Evolutionary conservation across 2,329 filamentous ascomycete genomes (phyloP).

Genomic region (Fusarium heterosporum): DNA sequence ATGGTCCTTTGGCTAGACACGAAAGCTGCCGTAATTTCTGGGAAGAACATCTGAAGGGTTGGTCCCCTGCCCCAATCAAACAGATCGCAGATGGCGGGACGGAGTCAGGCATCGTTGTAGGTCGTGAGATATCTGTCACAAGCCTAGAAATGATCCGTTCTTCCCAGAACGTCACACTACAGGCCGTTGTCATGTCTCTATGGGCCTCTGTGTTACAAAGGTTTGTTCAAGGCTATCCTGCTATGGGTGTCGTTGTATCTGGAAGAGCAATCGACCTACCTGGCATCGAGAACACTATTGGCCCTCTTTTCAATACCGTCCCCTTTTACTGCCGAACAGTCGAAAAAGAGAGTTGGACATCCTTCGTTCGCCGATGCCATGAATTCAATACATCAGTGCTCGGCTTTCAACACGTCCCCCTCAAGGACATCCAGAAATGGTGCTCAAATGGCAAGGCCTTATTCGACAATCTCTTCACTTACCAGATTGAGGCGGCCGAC

Average conservation of each 20-base stretch:
- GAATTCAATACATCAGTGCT: slow-evolving; percentile 75
- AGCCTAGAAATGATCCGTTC: slow-evolving; percentile 66
- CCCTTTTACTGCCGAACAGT: slow-evolving; percentile 70
- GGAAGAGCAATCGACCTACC: slow-evolving; percentile 79
- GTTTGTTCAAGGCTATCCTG: slow-evolving; percentile 59
- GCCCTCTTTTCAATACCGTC: slow-evolving; percentile 91
- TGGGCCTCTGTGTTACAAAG: slow-evolving; percentile 75
- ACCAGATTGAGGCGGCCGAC: slow-evolving; percentile 66
- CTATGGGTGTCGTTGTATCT: slow-evolving; percentile 81
- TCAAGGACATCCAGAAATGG: slow-evolving; percentile 86
- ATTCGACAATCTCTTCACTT: slow-evolving; percentile 87
- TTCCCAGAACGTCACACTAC: slow-evolving; percentile 77
- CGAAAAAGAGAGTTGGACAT: slow-evolving; percentile 65
- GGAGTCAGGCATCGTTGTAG: slow-evolving; percentile 5
- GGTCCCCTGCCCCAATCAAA: slow-evolving; percentile 35
- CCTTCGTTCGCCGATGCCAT: slow-evolving; percentile 74
- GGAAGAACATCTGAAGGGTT: slow-evolving; percentile 64
- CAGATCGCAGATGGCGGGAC: slow-evolving; percentile 16
- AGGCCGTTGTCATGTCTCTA: slow-evolving; percentile 79
- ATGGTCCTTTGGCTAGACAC: slow-evolving; percentile 73
- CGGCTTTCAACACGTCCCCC: slow-evolving; percentile 77
- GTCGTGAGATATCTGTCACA: slow-evolving; percentile 52
- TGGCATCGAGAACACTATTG: slow-evolving; percentile 74
- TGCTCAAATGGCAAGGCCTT: slow-evolving; percentile 69
- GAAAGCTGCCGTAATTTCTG: slow-evolving; percentile 70